Evolutionary conservation across 495 filamentous ascomycete genomes (phyloP).

Genomic region (Amphirosellinia nigrospora): DNA sequence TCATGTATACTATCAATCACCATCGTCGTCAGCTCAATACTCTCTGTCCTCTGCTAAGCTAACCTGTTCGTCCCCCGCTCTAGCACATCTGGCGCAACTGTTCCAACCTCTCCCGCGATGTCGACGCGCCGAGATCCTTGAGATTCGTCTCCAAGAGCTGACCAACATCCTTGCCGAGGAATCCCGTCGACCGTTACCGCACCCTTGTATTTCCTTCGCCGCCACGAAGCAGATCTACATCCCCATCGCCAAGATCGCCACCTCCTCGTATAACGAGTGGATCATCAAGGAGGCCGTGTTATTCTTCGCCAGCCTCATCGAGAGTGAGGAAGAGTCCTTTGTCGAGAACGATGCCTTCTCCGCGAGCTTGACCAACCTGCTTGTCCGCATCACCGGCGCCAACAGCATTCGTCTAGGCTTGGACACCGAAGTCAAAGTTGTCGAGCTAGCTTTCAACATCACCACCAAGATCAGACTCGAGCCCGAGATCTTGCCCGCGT

Average conservation of each 20-base stretch:
- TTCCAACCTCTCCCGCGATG: conserved; percentile 57
- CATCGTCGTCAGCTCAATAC: background rate
- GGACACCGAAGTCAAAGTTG: conserved; percentile 81
- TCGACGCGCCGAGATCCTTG: conserved; percentile 59
- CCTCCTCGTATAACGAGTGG: conserved; percentile 76
- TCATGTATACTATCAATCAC: conserved; percentile 23
- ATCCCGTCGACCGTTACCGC: conserved; percentile 81
- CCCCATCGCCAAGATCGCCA: conserved; percentile 82
- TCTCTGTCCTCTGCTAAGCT: conserved; percentile 20
- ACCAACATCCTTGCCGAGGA: conserved; percentile 87
- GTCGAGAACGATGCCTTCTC: conserved; percentile 85
- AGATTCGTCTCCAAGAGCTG: conserved; percentile 64
- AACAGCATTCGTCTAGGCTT: conserved; percentile 65
- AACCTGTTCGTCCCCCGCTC: conserved; percentile 20
- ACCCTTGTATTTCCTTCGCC: conserved; percentile 86
- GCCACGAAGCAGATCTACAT: conserved; percentile 85
- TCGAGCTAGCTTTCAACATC: conserved; percentile 92
- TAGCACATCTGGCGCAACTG: conserved; percentile 83
- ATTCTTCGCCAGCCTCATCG: conserved; percentile 87
- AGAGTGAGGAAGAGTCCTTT: conserved; percentile 94
- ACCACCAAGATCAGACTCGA: conserved; percentile 92
- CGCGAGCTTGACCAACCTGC: conserved; percentile 78
- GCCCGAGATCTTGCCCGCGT: conserved; percentile 80
- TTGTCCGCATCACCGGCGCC: conserved; percentile 68
- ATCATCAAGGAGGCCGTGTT: conserved; percentile 81